A percentile compares a stretch with the other conserved stretches of the same genome.
Evolutionary conservation across 768 basidiomycete species (phyloP).

Genomic region (Tylopilus intermedius): DNA sequence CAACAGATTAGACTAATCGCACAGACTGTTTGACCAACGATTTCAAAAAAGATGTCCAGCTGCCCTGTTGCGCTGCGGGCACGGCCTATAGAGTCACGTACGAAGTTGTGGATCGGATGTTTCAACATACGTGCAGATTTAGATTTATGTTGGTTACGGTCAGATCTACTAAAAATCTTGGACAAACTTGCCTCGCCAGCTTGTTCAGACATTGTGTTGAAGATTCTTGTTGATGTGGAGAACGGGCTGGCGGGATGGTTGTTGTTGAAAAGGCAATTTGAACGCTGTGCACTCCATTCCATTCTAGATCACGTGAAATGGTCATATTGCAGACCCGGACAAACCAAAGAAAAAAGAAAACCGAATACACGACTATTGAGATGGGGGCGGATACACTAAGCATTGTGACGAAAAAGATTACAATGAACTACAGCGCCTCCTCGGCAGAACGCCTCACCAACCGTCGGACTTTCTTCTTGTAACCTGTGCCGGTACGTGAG

Average conservation of each 20-base stretch:
- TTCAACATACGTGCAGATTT: constrained; percentile 35
- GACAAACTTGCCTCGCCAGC: constrained; percentile 36
- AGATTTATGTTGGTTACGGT: constrained; percentile 21
- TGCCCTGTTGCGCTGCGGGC: constrained; percentile 75
- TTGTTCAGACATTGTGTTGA: constrained; percentile 34
- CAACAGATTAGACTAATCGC: background rate
- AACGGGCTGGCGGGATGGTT: constrained; percentile 13
- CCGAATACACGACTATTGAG: constrained; percentile 6
- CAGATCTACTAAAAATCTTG: constrained; percentile 21
- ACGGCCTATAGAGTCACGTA: constrained; percentile 49
- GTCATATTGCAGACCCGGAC: background rate
- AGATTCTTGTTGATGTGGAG: background rate
- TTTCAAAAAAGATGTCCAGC: constrained; percentile 90
- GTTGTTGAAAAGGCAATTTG: constrained; percentile 6
- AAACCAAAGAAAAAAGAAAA: background rate
- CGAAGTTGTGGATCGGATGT: constrained; percentile 17
- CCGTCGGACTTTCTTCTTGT: constrained; percentile 94
- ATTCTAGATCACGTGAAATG: constrained; percentile 21
- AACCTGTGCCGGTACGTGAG: constrained; percentile 43
- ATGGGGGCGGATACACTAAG: constrained; percentile 14
- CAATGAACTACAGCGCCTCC: constrained; percentile 65
- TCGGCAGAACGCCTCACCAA: constrained; percentile 85
- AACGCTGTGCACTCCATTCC: background rate
- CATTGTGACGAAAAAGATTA: background rate
- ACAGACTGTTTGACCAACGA: constrained; percentile 48